Conservation (phyloP, 192 early-diverging fungal species). For the Phlyctochytrium planicorne region DNA sequence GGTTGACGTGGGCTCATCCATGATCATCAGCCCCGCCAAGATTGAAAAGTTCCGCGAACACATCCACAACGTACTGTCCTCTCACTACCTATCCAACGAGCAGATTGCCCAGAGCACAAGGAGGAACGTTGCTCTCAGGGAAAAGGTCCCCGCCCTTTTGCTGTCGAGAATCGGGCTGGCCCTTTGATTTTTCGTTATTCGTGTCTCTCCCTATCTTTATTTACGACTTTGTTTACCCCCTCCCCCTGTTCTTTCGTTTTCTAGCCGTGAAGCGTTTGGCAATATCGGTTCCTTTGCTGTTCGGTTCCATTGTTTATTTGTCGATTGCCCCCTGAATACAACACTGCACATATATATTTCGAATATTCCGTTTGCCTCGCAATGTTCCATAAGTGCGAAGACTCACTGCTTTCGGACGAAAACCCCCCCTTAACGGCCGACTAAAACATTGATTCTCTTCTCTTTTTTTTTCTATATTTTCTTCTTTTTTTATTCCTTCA, state of each 20-base stretch:
- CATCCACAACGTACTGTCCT: constrained; percentile 3
- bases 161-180: background rate
- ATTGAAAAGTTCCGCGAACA: background rate
- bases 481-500: background rate
- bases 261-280: too few relatives aligned
- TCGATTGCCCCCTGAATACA: too few relatives aligned
- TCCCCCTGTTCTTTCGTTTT: too few relatives aligned
- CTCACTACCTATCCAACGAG: background rate
- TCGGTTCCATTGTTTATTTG: too few relatives aligned
- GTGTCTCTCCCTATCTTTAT: background rate
- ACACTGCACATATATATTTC: too few relatives aligned
- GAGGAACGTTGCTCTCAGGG: background rate
- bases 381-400: too few relatives aligned
- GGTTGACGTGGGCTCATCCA: background rate
- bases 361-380: too few relatives aligned
- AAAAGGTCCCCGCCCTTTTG: constrained; percentile 3
- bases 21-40: background rate
- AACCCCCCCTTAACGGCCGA: too few relatives aligned
- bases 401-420: too few relatives aligned
- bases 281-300: too few relatives aligned
- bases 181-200: background rate
- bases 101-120: background rate
- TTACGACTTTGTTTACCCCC: too few relatives aligned
- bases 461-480: background rate
- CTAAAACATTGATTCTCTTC: too few relatives aligned